Evolutionary conservation across 345 rosid genomes (phyloP), one percentile per base, ranked within the genome.

Genomic region (Eucalyptus sideroxylon): DNA sequence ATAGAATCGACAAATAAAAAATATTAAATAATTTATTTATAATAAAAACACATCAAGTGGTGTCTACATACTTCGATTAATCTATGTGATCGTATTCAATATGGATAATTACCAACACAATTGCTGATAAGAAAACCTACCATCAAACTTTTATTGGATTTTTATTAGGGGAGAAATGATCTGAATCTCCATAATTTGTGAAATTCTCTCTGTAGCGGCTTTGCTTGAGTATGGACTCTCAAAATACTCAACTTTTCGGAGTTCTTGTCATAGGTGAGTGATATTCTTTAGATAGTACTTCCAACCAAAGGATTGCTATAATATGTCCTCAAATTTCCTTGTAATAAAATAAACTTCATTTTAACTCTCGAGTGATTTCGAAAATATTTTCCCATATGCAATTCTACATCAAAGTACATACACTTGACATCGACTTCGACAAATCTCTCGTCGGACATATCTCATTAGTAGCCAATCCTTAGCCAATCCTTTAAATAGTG

Each of bases 401-500:
- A 56, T 56, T 56, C 6, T 24, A 11, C 2, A 30, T 56, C 13
- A 24, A 56, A 56, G 3, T 6, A 26, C 30, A 56, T 2, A 23
- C 1, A 26, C 13, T 5, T 11, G 60, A 56, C 30, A 56, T 56
- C 6, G 30, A 56, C 30, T 56, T 26, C 2, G 3, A 24, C 13
- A 23, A 4, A 21, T 55, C 24, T 23, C 2, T 55, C 3, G 2
- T 59, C 4, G 15, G 16, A 47, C 50, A 47, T 47, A 47, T 47
- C 49, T 47, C 49, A 47, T 60, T 11, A 60, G 69, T 4, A 60
- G 4, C 8, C 16, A 13, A 60, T 27, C 31, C 16, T 62, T 4
- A 60, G 4, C 8, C 16, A 13, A 60, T 27, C 31, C 16, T 62
- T 8, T 62, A 27, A 1, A 12, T 2, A 60, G 1, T 0, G 8